phyloP scores from a whole-genome alignment of 2,329 filamentous ascomycete species.

The Talaromyces sp. region DNA sequence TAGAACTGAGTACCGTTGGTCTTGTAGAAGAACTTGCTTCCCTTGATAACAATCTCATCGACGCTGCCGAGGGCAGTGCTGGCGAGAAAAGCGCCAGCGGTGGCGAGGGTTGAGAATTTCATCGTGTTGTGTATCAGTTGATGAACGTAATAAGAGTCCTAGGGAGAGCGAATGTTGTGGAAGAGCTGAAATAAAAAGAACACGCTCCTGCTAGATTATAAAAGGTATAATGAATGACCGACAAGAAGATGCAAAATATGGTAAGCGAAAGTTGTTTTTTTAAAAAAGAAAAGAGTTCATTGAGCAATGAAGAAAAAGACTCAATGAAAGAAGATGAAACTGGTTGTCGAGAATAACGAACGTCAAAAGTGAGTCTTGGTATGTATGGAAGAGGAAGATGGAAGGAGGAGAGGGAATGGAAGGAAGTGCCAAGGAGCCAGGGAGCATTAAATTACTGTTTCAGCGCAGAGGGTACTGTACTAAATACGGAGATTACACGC shows the following conservation, averaged over 20 bases:
- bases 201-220: background rate
- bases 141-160: background rate
- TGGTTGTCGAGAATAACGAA: conserved; percentile 13
- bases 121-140: conserved; percentile 39
- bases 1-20: conserved; percentile 75
- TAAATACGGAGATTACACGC: background rate
- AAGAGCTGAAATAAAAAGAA: background rate
- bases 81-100: conserved; percentile 50
- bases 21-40: conserved; percentile 85
- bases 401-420: conserved; percentile 1
- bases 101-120: conserved; percentile 50
- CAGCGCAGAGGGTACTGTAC: background rate
- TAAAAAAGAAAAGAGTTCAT: conserved; percentile 18
- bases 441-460: conserved; percentile 1
- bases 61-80: conserved; percentile 52
- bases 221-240: conserved; percentile 7
- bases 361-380: conserved; percentile 15
- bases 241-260: conserved; percentile 14
- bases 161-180: conserved; percentile 19
- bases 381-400: conserved; percentile 13
- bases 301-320: background rate
- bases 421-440: conserved; percentile 3
- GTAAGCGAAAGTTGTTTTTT: conserved; percentile 3
- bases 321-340: conserved; percentile 6
- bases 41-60: conserved; percentile 52